Evolutionary conservation across 805 yeast species (phyloP), one percentile per base, ranked within the genome.

Genomic region (Ogataea glucozyma): DNA sequence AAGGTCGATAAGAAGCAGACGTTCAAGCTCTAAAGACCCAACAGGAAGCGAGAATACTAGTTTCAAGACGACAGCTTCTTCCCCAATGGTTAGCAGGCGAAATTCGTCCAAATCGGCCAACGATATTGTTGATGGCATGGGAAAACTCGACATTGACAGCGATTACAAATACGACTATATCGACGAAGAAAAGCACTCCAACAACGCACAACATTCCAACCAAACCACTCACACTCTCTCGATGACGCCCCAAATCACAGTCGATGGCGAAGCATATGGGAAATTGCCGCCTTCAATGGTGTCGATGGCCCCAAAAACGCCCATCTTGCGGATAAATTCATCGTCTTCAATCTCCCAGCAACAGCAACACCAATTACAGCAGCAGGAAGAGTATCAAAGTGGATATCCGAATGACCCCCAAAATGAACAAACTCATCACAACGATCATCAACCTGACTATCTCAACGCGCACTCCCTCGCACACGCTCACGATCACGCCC

Each of bases 281-380:
- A 56, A 56, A 30, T 29, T 62, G 22, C 67, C 66, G 5, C 66
- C 67, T 10, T 62, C 66, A 21, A 63, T 63, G 67, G 59, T 57
- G 4, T 48, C 55, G 21, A 46, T 63, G 47, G 58, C 60, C 16
- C 66, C 67, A 1, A 63, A 57, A 44, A 54, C 66, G 3, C 67
- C 67, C 6, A 63, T 63, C 26, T 44, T 63, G 13, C 53, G 64
- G 38, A 49, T 60, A 50, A 60, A 62, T 26, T 59, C 66, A 5
- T 50, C 66, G 5, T 49, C 64, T 18, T 60, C 63, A 26, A 45
- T 58, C 20, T 44, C 52, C 20, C 46, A 31, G 33, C 41, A 34
- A 29, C 31, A 13, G 5, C 22, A 34, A 16, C 29, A 24, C 29
- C 13, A n/a, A n/a, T n/a, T n/a, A n/a, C n/a, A n/a, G n/a, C n/a